Percentiles rank a stretch among this genome's conserved stretches.
Evolutionary conservation across 352 stramenopile species (phyloP).

Genomic region (Phytophthora litchii): DNA sequence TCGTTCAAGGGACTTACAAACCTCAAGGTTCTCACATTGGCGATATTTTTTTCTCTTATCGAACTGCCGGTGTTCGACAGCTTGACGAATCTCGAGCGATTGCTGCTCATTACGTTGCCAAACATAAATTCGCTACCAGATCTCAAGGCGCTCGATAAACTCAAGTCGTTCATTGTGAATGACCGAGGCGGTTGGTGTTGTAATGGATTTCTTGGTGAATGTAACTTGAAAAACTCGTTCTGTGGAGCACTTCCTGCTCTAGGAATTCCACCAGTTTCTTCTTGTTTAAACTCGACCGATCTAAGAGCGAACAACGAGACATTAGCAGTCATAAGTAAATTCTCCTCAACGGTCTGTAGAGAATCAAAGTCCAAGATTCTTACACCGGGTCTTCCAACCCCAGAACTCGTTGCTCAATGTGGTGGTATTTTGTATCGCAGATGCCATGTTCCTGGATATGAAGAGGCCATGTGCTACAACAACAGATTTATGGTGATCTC

Average conservation of each 20-base stretch:
- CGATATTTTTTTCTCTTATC: constrained; percentile 8
- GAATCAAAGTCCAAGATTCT: background rate
- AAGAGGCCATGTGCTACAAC: constrained; percentile 17
- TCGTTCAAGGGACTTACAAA: constrained; percentile 30
- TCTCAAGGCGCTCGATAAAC: too few relatives aligned
- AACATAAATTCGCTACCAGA: constrained; percentile 13
- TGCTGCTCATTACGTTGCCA: too few relatives aligned
- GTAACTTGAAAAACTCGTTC: background rate
- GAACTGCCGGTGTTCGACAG: constrained; percentile 22
- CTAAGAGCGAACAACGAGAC: constrained; percentile 3
- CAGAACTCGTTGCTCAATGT: background rate
- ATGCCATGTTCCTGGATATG: constrained; percentile 1
- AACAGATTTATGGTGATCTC: too few relatives aligned
- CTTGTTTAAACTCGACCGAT: too few relatives aligned
- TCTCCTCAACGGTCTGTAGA: constrained; percentile 1
- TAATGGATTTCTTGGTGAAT: constrained; percentile 6
- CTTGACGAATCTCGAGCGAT: constrained; percentile 24
- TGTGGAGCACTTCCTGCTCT: constrained; percentile 10
- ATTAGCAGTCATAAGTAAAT: background rate
- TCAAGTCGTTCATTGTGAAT: background rate
- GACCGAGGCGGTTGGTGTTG: constrained; percentile 2
- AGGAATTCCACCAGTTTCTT: constrained; percentile 15
- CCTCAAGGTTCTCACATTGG: constrained; percentile 33
- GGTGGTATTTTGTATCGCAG: too few relatives aligned
- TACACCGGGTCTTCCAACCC: too few relatives aligned